Conservation (phyloP, 345 rosid genomes). For the Arabis hirsuta region DNA sequence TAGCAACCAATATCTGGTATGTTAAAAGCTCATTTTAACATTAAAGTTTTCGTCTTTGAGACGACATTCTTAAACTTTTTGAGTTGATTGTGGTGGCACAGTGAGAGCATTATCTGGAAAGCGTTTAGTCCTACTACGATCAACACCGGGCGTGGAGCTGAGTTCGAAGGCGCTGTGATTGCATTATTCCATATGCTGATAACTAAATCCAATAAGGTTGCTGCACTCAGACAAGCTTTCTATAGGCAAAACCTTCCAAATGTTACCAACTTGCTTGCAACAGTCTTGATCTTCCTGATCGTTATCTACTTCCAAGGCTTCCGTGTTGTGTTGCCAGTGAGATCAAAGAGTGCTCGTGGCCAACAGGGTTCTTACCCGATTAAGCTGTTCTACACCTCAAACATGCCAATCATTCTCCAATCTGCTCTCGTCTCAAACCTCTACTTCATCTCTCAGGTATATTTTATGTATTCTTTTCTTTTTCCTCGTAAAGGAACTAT, state of each 20-base stretch:
- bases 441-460: conserved; percentile 74
- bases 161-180: conserved; percentile 80
- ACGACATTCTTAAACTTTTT: neutral
- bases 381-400: conserved; percentile 77
- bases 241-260: conserved; percentile 77
- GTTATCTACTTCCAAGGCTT: conserved; percentile 81
- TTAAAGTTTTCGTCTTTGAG: neutral
- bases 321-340: conserved; percentile 71
- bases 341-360: conserved; percentile 78
- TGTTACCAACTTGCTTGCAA: conserved; percentile 77
- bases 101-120: conserved; percentile 78
- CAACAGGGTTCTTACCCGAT: conserved; percentile 83
- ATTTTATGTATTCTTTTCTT: neutral
- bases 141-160: conserved; percentile 76
- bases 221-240: conserved; percentile 74
- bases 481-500: neutral
- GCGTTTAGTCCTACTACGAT: conserved; percentile 79
- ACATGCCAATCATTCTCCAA: conserved; percentile 84
- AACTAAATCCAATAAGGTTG: conserved; percentile 62
- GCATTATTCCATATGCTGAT: conserved; percentile 71
- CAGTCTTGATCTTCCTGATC: conserved; percentile 62
- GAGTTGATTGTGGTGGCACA: conserved; percentile 32
- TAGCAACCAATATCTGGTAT: conserved; percentile 75
- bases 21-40: conserved; percentile 7
- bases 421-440: conserved; percentile 79